A percentile compares a stretch with the other conserved stretches of the same genome.
phyloP scores from a whole-genome alignment of 495 filamentous ascomycete genomes.

The Talaromyces thailandensis region DNA sequence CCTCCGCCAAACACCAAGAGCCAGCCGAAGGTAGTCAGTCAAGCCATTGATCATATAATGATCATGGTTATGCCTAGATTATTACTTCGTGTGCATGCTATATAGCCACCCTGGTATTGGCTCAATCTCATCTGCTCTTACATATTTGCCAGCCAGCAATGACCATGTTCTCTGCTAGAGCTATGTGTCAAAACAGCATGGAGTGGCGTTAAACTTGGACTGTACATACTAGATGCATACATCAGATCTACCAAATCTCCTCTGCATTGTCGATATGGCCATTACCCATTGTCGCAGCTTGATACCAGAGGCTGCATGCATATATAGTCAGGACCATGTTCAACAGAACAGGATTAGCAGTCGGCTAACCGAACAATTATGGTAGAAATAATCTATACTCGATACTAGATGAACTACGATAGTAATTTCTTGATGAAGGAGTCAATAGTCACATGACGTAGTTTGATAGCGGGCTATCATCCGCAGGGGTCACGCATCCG shows the following conservation, averaged over 20 bases:
- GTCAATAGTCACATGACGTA: neutral
- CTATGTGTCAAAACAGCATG: conserved; percentile 2
- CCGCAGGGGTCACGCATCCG: neutral
- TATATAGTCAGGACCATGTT: neutral
- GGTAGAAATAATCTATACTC: neutral
- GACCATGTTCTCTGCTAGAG: neutral
- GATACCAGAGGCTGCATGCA: neutral
- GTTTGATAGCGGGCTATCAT: neutral
- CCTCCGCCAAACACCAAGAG: conserved; percentile 65
- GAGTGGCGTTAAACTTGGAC: conserved; percentile 1
- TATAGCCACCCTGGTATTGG: neutral
- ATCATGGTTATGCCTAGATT: neutral
- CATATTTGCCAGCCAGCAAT: neutral
- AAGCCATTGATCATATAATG: neutral
- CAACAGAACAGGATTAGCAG: neutral
- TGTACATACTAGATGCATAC: conserved; percentile 3
- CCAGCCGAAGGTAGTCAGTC: neutral
- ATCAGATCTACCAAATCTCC: neutral
- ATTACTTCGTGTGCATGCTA: neutral
- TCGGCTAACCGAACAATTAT: neutral
- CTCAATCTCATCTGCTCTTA: neutral
- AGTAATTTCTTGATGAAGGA: neutral
- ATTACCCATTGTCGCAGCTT: neutral
- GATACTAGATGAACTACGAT: neutral
- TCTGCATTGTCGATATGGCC: neutral